Evolutionary conservation across 1,284 basidiomycete species (phyloP), one percentile per base, ranked within the genome.

Genomic region (Macrocybe sp.): DNA sequence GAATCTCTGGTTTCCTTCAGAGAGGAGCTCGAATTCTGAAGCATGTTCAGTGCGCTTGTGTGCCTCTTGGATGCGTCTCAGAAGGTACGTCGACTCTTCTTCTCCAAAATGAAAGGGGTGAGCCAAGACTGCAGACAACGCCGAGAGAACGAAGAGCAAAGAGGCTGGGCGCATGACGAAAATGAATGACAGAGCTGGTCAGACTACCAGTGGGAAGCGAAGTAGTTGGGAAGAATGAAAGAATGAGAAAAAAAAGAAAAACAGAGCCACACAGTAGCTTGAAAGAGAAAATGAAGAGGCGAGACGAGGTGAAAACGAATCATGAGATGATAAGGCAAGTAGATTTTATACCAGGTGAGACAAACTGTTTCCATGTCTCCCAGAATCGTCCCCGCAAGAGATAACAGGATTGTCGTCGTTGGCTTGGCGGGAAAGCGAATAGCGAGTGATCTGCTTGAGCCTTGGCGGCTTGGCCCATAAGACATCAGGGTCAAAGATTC

Each of bases 1-100:
- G 56, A 66, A 66, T 12, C 54, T 55, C 34, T 59, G 51, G 49
- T 66, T 65, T 38, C 64, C 63, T n/a, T 55, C 54, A 6, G 55
- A 46, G 14, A 66, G 59, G 10, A 57, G 30, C 12, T 63, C 54
- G 36, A 66, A 51, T 34, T 54, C 53, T 22, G 55, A 41, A 12
- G 44, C 45, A 37, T 37, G 33, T 10, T 44, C 12, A 7, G 49
- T 42, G 29, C 44, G 50, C 37, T 45, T 52, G 6, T 38, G 46
- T 7, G 40, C 42, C 16, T 42, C 39, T 37, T 38, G 41, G 12
- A 44, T 41, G 34, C 36, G 31, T 7, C 9, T 41, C 22, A 14
- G 16, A 30, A 22, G 22, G 22, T 22, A 22, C 22, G 22, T 22
- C 3, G 22, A 22, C 22, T 22, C 22, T 22, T 22, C 22, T 22